phyloP scores from a whole-genome alignment of 2,329 filamentous ascomycete genomes.

The Fusarium albosuccineum region DNA sequence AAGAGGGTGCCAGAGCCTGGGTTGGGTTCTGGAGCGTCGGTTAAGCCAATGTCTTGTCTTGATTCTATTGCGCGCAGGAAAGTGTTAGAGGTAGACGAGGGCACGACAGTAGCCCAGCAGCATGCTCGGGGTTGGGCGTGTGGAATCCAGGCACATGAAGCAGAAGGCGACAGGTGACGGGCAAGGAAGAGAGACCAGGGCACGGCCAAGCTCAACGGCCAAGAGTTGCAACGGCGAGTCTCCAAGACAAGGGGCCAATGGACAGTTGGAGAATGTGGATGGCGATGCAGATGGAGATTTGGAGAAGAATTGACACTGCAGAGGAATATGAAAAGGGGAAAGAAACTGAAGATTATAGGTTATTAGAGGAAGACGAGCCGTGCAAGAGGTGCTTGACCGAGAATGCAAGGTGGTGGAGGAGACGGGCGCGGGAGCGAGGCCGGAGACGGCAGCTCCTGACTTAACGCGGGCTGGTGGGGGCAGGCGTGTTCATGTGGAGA shows the following conservation, averaged over 20 bases:
- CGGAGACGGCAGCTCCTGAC: slow-evolving; percentile 28
- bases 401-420: slow-evolving; percentile 13
- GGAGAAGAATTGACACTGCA: not conserved
- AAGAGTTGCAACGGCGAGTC: not conserved
- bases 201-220: not conserved
- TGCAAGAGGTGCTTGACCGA: not conserved
- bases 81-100: slow-evolving; percentile 36
- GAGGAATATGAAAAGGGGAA: not conserved
- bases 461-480: slow-evolving; percentile 33
- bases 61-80: not conserved
- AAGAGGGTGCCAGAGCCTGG: slow-evolving; percentile 18
- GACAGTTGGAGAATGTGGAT: not conserved
- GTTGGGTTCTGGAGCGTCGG: slow-evolving; percentile 11
- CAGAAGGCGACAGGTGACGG: slow-evolving; percentile 20
- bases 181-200: not conserved
- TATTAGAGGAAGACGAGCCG: slow-evolving; percentile 8
- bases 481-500: slow-evolving; percentile 34
- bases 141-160: slow-evolving; percentile 38
- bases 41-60: slow-evolving; percentile 10
- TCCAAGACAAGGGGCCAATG: slow-evolving; percentile 3
- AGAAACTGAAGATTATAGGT: slow-evolving; percentile 6
- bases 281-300: not conserved
- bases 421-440: slow-evolving; percentile 20
- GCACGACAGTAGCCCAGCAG: slow-evolving; percentile 36
- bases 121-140: slow-evolving; percentile 35